Evolutionary conservation across 2,329 filamentous ascomycete genomes (phyloP).

Genomic region (Colletotrichum navitas): DNA sequence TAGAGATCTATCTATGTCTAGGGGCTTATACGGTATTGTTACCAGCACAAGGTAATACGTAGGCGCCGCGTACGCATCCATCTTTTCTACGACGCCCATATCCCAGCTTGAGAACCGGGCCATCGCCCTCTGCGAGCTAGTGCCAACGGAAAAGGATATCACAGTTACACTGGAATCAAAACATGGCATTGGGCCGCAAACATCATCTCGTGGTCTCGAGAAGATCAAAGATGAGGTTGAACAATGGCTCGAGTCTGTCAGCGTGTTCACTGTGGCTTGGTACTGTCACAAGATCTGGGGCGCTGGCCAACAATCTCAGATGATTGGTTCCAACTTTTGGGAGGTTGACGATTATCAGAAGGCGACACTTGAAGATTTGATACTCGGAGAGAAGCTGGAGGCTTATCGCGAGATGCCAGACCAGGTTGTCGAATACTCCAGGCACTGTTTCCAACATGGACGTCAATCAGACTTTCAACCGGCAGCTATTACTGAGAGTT

Average conservation of each 20-base stretch:
- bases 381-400: slow-evolving; percentile 44
- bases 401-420: slow-evolving; percentile 45
- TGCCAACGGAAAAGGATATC: slow-evolving; percentile 46
- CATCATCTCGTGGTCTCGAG: slow-evolving; percentile 43
- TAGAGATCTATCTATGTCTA: background rate
- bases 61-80: slow-evolving; percentile 47
- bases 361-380: slow-evolving; percentile 43
- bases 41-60: slow-evolving; percentile 47
- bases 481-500: background rate
- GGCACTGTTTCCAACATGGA: background rate
- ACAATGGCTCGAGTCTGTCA: slow-evolving; percentile 38
- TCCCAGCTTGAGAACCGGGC: slow-evolving; percentile 43
- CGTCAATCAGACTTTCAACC: background rate
- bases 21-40: background rate
- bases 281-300: slow-evolving; percentile 49
- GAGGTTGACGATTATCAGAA: slow-evolving; percentile 46
- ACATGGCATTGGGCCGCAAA: slow-evolving; percentile 42
- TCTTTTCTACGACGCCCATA: slow-evolving; percentile 46
- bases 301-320: slow-evolving; percentile 41
- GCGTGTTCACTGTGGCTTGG: slow-evolving; percentile 45
- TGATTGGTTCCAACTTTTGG: slow-evolving; percentile 46
- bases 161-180: slow-evolving; percentile 42
- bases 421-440: slow-evolving; percentile 36
- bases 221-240: slow-evolving; percentile 46
- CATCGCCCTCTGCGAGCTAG: slow-evolving; percentile 46